phyloP scores from a whole-genome alignment of 2,329 filamentous ascomycete species.

The Ophiosphaerella herpotricha region DNA sequence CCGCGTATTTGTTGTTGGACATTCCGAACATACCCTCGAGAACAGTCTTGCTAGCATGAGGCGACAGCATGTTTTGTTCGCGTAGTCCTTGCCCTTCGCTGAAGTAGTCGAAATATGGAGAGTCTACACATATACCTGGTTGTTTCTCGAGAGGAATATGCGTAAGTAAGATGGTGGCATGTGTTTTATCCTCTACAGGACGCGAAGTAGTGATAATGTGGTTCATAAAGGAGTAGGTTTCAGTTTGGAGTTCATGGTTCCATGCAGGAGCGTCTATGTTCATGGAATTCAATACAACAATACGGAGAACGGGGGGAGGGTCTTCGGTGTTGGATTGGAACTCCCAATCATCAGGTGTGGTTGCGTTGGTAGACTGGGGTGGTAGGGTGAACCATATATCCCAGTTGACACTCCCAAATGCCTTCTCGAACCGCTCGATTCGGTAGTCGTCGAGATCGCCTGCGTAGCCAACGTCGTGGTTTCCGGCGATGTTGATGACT shows the following conservation, averaged over 20 bases:
- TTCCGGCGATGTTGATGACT: constrained; percentile 89
- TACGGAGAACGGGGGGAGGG: constrained; percentile 69
- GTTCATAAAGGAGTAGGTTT: constrained; percentile 80
- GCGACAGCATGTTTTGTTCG: constrained; percentile 89
- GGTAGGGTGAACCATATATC: constrained; percentile 69
- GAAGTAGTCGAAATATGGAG: constrained; percentile 82
- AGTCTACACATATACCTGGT: constrained; percentile 80
- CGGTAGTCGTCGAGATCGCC: constrained; percentile 82
- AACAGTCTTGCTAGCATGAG: constrained; percentile 69
- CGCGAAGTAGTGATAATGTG: constrained; percentile 65
- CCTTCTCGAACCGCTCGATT: constrained; percentile 77
- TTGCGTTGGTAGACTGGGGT: constrained; percentile 2
- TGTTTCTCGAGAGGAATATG: constrained; percentile 90
- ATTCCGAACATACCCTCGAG: constrained; percentile 84
- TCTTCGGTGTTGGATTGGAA: constrained; percentile 12
- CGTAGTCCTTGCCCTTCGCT: constrained; percentile 68
- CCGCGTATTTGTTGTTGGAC: constrained; percentile 63
- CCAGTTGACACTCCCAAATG: constrained; percentile 90
- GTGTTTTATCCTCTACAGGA: constrained; percentile 64
- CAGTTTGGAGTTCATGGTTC: constrained; percentile 68
- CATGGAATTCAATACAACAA: constrained; percentile 89
- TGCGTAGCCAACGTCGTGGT: constrained; percentile 96
- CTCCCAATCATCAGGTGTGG: background rate
- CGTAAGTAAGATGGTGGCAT: constrained; percentile 84
- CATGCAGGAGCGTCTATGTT: constrained; percentile 86